Evolutionary conservation across 805 yeast genomes (phyloP).

Genomic region (Naumovozyma dairenensis): DNA sequence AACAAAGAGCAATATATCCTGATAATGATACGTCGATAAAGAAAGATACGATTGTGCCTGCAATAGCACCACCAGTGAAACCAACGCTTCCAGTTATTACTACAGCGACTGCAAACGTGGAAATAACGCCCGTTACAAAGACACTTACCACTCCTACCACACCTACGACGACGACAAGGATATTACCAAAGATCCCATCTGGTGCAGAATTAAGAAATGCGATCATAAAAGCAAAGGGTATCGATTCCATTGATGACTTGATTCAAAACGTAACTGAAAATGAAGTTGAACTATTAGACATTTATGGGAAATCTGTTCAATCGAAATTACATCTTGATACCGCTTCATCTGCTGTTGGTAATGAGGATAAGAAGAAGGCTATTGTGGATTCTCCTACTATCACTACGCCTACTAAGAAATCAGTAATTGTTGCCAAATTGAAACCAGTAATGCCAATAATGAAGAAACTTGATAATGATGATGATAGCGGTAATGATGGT

Average conservation of each 20-base stretch:
- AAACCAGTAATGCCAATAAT: too few species aligned
- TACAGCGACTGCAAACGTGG: neutral
- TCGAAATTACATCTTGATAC: neutral
- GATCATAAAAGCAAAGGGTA: slow-evolving; percentile 66
- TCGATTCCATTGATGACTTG: slow-evolving; percentile 57
- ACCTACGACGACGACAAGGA: slow-evolving; percentile 6
- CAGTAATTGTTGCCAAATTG: too few species aligned
- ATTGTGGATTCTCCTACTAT: too few species aligned
- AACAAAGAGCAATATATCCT: slow-evolving; percentile 37
- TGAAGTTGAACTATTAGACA: slow-evolving; percentile 39
- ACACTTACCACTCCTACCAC: slow-evolving; percentile 1
- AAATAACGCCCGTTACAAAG: neutral
- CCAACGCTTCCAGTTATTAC: neutral
- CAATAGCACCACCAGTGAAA: neutral
- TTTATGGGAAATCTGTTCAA: slow-evolving; percentile 30
- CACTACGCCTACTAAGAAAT: too few species aligned
- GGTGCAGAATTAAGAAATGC: slow-evolving; percentile 40
- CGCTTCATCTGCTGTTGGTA: too few species aligned
- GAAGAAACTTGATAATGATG: too few species aligned
- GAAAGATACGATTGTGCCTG: neutral
- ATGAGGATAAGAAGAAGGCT: too few species aligned
- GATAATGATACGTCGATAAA: slow-evolving; percentile 6
- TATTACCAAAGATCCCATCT: slow-evolving; percentile 33
- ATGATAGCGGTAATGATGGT: too few species aligned
- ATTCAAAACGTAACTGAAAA: slow-evolving; percentile 56